Conservation (phyloP, 2,329 filamentous ascomycete genomes). For the Scedosporium dehoogii region DNA sequence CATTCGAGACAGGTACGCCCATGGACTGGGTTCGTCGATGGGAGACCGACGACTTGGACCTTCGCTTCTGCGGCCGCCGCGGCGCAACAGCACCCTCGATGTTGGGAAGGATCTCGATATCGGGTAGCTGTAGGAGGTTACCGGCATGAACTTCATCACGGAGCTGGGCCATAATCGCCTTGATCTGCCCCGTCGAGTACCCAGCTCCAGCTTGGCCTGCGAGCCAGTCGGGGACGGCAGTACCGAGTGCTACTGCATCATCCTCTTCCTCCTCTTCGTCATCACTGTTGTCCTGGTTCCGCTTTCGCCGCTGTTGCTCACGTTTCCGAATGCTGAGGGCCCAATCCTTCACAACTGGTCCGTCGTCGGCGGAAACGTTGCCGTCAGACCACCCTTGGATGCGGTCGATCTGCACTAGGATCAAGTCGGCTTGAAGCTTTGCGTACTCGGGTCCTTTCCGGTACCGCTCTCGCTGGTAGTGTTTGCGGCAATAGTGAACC, state of each 20-base stretch:
- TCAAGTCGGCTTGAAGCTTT: conserved; percentile 51
- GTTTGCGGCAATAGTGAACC: conserved; percentile 71
- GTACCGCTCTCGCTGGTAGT: conserved; percentile 70
- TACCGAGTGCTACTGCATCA: conserved; percentile 23
- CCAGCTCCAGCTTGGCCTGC: conserved; percentile 32
- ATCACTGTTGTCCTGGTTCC: conserved; percentile 15
- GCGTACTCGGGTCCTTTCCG: conserved; percentile 53
- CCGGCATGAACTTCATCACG: conserved; percentile 32
- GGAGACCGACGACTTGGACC: conserved; percentile 8
- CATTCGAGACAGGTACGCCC: conserved; percentile 14
- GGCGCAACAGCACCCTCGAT: conserved; percentile 29
- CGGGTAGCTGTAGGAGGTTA: conserved; percentile 37
- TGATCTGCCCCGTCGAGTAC: conserved; percentile 37
- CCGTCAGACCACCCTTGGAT: conserved; percentile 53
- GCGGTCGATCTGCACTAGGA: conserved; percentile 50
- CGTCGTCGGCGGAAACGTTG: conserved; percentile 26
- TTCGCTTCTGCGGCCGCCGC: conserved; percentile 14
- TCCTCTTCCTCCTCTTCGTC: conserved; percentile 24
- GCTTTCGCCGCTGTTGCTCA: conserved; percentile 47
- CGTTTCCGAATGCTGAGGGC: conserved; percentile 54
- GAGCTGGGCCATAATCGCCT: conserved; percentile 35
- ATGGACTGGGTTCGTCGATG: conserved; percentile 27
- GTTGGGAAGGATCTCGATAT: conserved; percentile 49
- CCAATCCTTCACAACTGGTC: conserved; percentile 47
- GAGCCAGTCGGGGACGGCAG: conserved; percentile 39